Conservation (phyloP, 192 early-diverging fungal species). For the Gigaspora rosea region DNA sequence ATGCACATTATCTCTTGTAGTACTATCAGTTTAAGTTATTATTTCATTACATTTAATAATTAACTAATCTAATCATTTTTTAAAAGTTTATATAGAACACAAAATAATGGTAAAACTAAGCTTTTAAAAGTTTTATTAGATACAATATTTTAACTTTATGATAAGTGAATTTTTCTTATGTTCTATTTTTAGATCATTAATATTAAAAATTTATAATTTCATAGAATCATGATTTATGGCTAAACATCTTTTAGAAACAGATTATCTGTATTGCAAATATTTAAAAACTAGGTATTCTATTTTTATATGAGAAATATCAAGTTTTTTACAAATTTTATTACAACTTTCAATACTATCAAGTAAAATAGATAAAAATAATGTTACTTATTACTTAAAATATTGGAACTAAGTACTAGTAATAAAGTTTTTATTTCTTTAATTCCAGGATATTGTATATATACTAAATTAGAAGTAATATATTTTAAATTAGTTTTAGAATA, state of each 20-base stretch:
- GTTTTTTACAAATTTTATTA: slow-evolving; percentile 7
- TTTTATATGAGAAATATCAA: background rate
- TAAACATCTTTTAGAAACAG: background rate
- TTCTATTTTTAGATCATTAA: slow-evolving; percentile 6
- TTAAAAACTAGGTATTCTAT: background rate
- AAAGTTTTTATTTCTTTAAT: slow-evolving; percentile 22
- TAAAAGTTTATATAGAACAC: background rate
- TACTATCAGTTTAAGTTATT: background rate
- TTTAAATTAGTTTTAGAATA: background rate
- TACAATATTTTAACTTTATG: too few relatives aligned
- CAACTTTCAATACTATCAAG: background rate
- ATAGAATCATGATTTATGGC: background rate
- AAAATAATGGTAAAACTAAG: background rate
- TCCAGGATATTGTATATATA: background rate
- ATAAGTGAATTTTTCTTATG: background rate
- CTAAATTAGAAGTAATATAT: background rate
- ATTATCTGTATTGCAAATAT: background rate
- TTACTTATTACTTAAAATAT: slow-evolving; percentile 4
- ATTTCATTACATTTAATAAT: background rate
- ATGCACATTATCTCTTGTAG: background rate
- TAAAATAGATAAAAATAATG: background rate
- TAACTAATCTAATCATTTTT: background rate
- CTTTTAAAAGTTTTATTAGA: background rate
- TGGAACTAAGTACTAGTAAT: background rate
- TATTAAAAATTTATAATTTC: background rate